Base-by-base conservation (phyloP, 176 grass and related monocot species). In the Carex cristatella region DNA sequence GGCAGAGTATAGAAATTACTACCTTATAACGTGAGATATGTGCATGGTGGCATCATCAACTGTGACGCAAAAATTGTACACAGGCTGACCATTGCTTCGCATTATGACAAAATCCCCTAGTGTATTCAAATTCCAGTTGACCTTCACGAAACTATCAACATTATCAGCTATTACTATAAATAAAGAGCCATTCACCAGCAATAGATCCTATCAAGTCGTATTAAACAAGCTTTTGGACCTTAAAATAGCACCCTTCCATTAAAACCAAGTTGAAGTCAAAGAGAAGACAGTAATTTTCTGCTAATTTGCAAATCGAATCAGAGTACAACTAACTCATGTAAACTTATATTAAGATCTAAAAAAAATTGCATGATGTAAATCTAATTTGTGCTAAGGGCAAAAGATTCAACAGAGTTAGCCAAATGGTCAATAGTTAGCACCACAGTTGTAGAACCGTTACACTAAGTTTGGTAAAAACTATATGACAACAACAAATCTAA, bases 61-160 rank as follows among this genome's bases (percentile, higher is more conserved):
- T 18, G 96, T 99, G 61, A 99, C 96, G 89, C 96, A 99, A 37
- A 99, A 99, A 91, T 99, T 99, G 88, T 99, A 99, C 48, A 99
- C 96, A 84, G 96, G 96, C 62, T 99, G 96, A 10, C 96, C 96
- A 16, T 99, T 99, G 87, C 96, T 99, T 89, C 96, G 91, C 96
- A 99, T 99, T 56, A 99, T 94, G 81, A 99, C 93, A 58, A 99
- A 99, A 79, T 99, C 96, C 66, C 96, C 93, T 56, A 99, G 93
- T 5, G 93, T 99, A 56, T 95, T 89, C 67, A 99, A 57, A 66
- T 88, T 94, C 96, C 96, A 99, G 69, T 90, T 94, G 88, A 99
- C 96, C 93, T 99, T 99, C 89, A 99, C 66, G 19, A 95, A 92
- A 95, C 89, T 94, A 93, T 93, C 88, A 71, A 64, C 71, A 79